These are phyloP conservation scores for Podospora fimiseda DNA, from an alignment of 495 filamentous ascomycete species.

Conservation along the genomic window DNA sequence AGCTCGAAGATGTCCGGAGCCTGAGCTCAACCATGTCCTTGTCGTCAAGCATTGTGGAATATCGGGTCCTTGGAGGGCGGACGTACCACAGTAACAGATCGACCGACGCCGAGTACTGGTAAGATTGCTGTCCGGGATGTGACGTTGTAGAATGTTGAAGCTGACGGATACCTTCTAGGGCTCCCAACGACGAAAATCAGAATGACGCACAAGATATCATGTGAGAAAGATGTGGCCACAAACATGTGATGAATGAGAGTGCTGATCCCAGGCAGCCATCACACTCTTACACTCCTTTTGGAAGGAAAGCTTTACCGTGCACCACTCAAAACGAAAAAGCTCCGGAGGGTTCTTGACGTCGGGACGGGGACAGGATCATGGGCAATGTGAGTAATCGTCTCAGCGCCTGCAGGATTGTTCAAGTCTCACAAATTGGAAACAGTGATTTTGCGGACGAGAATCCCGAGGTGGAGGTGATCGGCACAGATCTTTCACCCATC, in stretches of 20 bases:
- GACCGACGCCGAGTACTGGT: constrained; percentile 30
- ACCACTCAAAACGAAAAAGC: constrained; percentile 18
- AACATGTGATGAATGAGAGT: not conserved
- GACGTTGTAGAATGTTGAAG: no score
- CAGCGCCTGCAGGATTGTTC: not conserved
- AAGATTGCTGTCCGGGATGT: constrained; percentile 6
- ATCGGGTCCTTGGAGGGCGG: constrained; percentile 34
- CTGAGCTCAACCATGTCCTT: constrained; percentile 36
- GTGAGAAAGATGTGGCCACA: constrained; percentile 14
- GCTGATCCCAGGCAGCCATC: constrained; percentile 22
- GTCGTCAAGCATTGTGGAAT: constrained; percentile 38
- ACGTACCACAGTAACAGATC: constrained; percentile 33
- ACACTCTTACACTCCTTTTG: constrained; percentile 24
- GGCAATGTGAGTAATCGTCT: constrained; percentile 31
- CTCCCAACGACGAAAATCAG: constrained; percentile 32
- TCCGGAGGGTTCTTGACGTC: constrained; percentile 26
- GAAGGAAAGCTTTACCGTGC: constrained; percentile 39
- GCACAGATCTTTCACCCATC: constrained; percentile 58
- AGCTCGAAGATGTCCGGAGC: not conserved
- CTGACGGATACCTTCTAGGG: constrained; percentile 19
- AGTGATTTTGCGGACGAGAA: constrained; percentile 39
- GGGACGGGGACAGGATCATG: constrained; percentile 21
- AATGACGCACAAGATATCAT: constrained; percentile 31
- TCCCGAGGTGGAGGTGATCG: constrained; percentile 48
- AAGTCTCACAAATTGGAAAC: constrained; percentile 9